Evolutionary conservation across 768 basidiomycete species (phyloP).

Genomic region (Kwoniella mangroviensis): DNA sequence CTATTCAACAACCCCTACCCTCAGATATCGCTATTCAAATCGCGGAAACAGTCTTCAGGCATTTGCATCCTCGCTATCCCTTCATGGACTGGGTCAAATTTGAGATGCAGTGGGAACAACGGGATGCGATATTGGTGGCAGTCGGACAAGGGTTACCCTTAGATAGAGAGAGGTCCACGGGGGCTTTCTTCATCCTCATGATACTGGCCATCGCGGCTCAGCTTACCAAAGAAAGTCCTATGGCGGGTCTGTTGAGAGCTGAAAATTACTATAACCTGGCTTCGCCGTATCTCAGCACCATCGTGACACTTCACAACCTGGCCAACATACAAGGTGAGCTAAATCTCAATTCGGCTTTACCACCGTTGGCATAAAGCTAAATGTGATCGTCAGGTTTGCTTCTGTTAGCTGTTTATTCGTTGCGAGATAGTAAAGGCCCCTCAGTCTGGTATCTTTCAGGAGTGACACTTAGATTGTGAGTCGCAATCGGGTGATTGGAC

Average conservation of each 20-base stretch:
- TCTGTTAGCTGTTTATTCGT: slow-evolving; percentile 29
- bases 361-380: neutral
- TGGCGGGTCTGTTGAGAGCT: slow-evolving; percentile 16
- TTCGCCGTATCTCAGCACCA: slow-evolving; percentile 22
- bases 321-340: slow-evolving; percentile 36
- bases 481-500: neutral
- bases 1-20: slow-evolving; percentile 10
- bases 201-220: slow-evolving; percentile 28
- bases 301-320: slow-evolving; percentile 31
- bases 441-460: slow-evolving; percentile 35
- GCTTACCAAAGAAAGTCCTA: slow-evolving; percentile 8
- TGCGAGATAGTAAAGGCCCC: slow-evolving; percentile 30
- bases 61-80: slow-evolving; percentile 24
- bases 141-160: slow-evolving; percentile 11
- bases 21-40: neutral
- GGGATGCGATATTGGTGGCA: slow-evolving; percentile 18
- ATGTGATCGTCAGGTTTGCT: slow-evolving; percentile 21
- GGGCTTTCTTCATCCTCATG: slow-evolving; percentile 35
- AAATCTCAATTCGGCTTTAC: neutral
- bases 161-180: slow-evolving; percentile 12
- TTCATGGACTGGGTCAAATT: slow-evolving; percentile 37
- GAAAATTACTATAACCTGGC: slow-evolving; percentile 30
- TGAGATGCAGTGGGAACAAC: slow-evolving; percentile 26
- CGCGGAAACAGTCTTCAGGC: slow-evolving; percentile 8
- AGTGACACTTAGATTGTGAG: slow-evolving; percentile 26